Evolutionary conservation across 805 yeast genomes (phyloP), one percentile per base, ranked within the genome.

Genomic region (Starmerella gropengiesseri): DNA sequence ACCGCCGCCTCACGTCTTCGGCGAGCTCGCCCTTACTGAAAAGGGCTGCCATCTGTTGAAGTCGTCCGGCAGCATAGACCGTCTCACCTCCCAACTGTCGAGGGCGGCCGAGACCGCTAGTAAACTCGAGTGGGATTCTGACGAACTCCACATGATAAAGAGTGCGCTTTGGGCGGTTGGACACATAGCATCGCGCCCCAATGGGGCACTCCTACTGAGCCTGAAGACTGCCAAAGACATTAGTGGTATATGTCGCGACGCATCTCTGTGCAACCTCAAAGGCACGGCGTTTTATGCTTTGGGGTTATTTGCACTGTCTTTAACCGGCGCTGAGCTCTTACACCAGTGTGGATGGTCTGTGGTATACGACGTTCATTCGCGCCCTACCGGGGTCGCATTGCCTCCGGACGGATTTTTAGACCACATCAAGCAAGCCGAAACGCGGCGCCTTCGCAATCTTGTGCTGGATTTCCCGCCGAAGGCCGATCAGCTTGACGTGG

Each of bases 91-190:
- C 1, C 16, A 16, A 4, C 33, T 50, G 2, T 36, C 36, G 5
- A 16, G 23, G 4, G 47, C 44, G 9, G 52, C 47, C 7, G 25
- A 26, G 11, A 18, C 21, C 7, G 29, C 17, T 1, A 5, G 11
- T 25, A 11, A 19, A n/a, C 5, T 20, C 9, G 26, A 38, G 30
- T 41, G 45, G 43, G n/a, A 32, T 2, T 13, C 36, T 5, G 66
- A 67, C 6, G 60, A 62, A 16, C 46, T 66, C 16, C 26, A 64
- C 7, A 70, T 69, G 48, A 59, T 89, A 20, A 84, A 83, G 55
- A 82, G 87, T 9, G 74, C 80, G 26, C 54, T 89, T 27, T 89
- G 96, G 96, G 78, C 93, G 1, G 67, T 84, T 26, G 96, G 95
- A 0, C 77, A 78, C 53, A 75, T 87, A 23, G 87, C 87, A 2